Percentiles rank a stretch among this genome's conserved stretches.
These are phyloP conservation scores for Trametes polyzona DNA, from an alignment of 1,284 basidiomycete species.

Conservation along the genomic window DNA sequence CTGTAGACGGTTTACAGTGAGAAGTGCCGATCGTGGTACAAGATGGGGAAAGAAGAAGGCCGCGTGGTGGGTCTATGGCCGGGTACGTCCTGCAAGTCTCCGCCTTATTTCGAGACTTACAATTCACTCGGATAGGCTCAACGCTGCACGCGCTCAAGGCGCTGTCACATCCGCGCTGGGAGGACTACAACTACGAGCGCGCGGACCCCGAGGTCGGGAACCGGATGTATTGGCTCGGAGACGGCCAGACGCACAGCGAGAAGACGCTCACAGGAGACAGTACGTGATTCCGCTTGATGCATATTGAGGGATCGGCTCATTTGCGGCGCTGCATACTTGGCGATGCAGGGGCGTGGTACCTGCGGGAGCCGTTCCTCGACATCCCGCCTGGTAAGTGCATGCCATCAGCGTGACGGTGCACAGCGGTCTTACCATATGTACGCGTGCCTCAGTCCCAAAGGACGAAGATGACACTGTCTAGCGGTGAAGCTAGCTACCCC, in stretches of 20 bases:
- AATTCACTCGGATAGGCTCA: slow-evolving; percentile 46
- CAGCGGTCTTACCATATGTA: no score
- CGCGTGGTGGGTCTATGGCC: slow-evolving; percentile 63
- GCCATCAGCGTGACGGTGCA: no score
- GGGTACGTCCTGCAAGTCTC: slow-evolving; percentile 38
- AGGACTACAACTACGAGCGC: slow-evolving; percentile 61
- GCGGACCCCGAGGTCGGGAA: slow-evolving; percentile 49
- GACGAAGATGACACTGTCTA: no score
- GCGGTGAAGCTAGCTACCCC: no score
- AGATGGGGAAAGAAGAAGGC: slow-evolving; percentile 60
- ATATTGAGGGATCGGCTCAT: background rate
- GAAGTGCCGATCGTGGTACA: slow-evolving; percentile 71
- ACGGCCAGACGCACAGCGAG: slow-evolving; percentile 54
- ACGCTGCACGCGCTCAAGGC: slow-evolving; percentile 54
- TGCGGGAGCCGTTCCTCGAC: slow-evolving; percentile 44
- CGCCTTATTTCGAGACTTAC: background rate
- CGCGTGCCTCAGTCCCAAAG: no score
- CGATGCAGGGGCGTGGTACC: slow-evolving; percentile 51
- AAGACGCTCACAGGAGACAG: slow-evolving; percentile 49
- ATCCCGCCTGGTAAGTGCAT: slow-evolving; percentile 21
- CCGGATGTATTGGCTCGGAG: slow-evolving; percentile 61
- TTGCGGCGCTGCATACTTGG: background rate
- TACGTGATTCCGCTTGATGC: slow-evolving; percentile 30
- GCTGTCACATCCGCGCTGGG: slow-evolving; percentile 62
- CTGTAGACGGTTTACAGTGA: slow-evolving; percentile 59